Evolutionary conservation across 2,329 filamentous ascomycete species (phyloP).

Genomic region (Ceratocystis albifundus): DNA sequence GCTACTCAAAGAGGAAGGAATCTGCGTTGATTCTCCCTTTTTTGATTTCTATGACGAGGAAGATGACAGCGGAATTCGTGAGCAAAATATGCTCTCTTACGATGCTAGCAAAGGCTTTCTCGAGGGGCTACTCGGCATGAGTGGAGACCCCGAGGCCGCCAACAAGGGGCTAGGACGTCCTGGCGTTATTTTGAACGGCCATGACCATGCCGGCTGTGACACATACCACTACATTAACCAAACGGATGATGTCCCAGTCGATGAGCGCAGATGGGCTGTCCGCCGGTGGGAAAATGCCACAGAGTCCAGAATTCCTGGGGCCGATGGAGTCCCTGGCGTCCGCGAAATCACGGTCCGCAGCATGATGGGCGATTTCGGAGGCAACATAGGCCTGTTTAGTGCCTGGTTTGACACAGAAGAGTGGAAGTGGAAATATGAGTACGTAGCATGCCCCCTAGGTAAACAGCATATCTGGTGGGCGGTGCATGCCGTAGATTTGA

Average conservation of each 20-base stretch:
- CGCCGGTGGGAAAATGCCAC: constrained; percentile 38
- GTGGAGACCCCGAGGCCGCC: constrained; percentile 45
- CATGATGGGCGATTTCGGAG: constrained; percentile 97
- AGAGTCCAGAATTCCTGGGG: constrained; percentile 33
- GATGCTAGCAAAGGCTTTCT: constrained; percentile 64
- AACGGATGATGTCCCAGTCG: constrained; percentile 33
- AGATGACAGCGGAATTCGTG: constrained; percentile 62
- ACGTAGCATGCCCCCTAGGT: constrained; percentile 65
- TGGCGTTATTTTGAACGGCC: constrained; percentile 78
- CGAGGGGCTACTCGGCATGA: constrained; percentile 73
- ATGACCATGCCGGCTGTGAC: constrained; percentile 93
- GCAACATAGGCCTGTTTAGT: constrained; percentile 78
- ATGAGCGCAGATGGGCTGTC: constrained; percentile 41
- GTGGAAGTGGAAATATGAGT: constrained; percentile 74
- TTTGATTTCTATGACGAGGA: constrained; percentile 62
- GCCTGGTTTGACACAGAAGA: constrained; percentile 70
- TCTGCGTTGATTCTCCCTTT: constrained; percentile 74
- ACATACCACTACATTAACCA: constrained; percentile 71
- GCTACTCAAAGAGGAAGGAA: constrained; percentile 66
- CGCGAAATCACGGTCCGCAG: constrained; percentile 87
- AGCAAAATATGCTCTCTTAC: constrained; percentile 80
- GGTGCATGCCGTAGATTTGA: constrained; percentile 15
- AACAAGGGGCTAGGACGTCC: constrained; percentile 53
- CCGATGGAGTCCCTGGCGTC: constrained; percentile 47
- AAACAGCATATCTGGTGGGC: constrained; percentile 88